Conservation (phyloP, 768 basidiomycete genomes). For the Boletus sensibilis region DNA sequence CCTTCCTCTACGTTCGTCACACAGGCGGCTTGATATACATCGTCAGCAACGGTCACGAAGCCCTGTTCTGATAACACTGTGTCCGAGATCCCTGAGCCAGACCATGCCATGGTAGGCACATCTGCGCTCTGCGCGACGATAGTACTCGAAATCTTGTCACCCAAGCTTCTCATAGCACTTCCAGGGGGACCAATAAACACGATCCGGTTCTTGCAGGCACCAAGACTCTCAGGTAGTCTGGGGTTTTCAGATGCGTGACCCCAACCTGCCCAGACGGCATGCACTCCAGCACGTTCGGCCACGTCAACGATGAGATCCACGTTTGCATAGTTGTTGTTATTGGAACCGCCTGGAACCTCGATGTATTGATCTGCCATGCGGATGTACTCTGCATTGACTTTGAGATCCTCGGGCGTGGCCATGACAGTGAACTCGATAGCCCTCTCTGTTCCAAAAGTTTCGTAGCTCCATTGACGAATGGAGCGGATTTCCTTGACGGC, state of each 20-base stretch:
- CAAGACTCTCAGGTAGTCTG: conserved; percentile 88
- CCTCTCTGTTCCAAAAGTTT: conserved; percentile 95
- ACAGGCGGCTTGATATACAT: conserved; percentile 85
- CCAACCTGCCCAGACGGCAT: conserved; percentile 99
- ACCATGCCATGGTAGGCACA: conserved; percentile 99
- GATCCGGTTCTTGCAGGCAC: conserved; percentile 91
- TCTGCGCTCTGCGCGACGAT: conserved; percentile 97
- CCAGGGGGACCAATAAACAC: conserved; percentile 99
- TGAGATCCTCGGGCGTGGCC: conserved; percentile 98
- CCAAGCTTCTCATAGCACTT: conserved; percentile 97
- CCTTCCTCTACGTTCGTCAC: conserved; percentile 88
- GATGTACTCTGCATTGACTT: conserved; percentile 99
- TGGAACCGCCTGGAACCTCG: conserved; percentile 96
- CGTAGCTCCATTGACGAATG: conserved; percentile 99
- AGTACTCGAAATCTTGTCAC: conserved; percentile 99
- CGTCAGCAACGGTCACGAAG: conserved; percentile 92
- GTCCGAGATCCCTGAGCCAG: conserved; percentile 89
- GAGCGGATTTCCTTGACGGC: conserved; percentile 99
- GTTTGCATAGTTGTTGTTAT: conserved; percentile 99
- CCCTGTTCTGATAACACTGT: conserved; percentile 82
- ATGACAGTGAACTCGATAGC: conserved; percentile 99
- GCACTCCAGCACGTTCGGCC: conserved; percentile 94
- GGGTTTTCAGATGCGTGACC: conserved; percentile 99
- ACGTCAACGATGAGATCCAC: conserved; percentile 99
- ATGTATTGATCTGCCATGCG: conserved; percentile 99